Evolutionary conservation across 768 basidiomycete species (phyloP), one percentile per base, ranked within the genome.

Genomic region (Psilocybe azurescens): DNA sequence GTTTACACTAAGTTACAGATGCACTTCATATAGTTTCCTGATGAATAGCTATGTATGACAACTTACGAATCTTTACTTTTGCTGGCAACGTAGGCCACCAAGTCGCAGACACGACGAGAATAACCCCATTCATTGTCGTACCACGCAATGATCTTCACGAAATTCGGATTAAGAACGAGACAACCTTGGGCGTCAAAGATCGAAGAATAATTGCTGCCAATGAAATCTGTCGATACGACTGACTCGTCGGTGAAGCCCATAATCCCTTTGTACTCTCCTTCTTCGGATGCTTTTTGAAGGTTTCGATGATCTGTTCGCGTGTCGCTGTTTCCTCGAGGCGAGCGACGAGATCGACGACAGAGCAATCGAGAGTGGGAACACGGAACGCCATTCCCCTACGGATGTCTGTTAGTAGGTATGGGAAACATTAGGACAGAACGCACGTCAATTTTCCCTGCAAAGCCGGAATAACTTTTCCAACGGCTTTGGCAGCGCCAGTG

Each of bases 401-500:
- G 32, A 30, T 58, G 30, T 41, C 41, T 28, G 16, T 60, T 59
- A 33, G 53, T 30, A 56, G 53, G 30, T 48, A 67, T 94, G 95
- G 48, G 51, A n/a, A 44, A 44, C 5, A 44, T 9, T 20, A 48
- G 10, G 38, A 56, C 58, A 20, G 78, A 8, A 56, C 90, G 66
- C 73, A 93, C 91, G 95, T 99, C 72, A 99, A 89, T 83, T 97
- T 99, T 79, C 97, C 97, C 78, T 98, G 96, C 69, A 99, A 86
- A 52, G 78, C 76, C 59, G 97, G 97, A 75, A 99, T 98, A 78
- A 99, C 95, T 83, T 97, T 97, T 69, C 95, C 95, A 73, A 97
- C 95, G 66, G 95, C 95, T 87, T 99, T 99, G 75, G 97, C 97
- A 67, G 97, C 97, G 79, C 97, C 97, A 67, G 97, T 98, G 69